Evolutionary conservation across 139 green algal species (phyloP).

Genomic region (Chlamydomonas incerta): DNA sequence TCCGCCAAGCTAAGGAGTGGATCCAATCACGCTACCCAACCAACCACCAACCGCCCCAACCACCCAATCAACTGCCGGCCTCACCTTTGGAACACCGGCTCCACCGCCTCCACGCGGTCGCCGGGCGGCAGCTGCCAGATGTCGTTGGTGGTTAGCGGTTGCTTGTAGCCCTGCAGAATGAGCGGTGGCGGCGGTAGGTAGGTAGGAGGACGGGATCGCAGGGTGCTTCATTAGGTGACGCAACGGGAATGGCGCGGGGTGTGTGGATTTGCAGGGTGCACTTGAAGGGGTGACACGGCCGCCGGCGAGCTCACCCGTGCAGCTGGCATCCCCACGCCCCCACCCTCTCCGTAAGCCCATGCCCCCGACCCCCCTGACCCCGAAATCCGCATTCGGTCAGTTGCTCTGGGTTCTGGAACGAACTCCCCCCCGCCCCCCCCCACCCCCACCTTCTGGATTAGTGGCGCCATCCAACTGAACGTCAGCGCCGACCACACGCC

Average conservation of each 20-base stretch:
- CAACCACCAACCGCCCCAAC: background rate
- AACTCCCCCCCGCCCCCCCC: no score
- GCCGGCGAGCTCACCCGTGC: no score
- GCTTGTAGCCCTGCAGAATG: constrained; percentile 60
- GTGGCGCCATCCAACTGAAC: constrained; percentile 53
- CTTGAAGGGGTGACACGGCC: no score
- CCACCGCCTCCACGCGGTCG: constrained; percentile 53
- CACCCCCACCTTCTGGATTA: constrained; percentile 64
- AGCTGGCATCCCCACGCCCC: background rate
- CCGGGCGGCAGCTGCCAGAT: constrained; percentile 61
- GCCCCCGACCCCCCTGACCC: no score
- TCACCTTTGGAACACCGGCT: constrained; percentile 33
- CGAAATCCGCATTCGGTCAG: no score
- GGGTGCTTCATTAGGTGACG: no score
- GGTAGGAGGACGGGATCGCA: no score
- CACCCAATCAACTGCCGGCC: constrained; percentile 20
- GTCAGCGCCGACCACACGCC: constrained; percentile 55
- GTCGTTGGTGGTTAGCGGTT: constrained; percentile 58
- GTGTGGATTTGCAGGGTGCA: no score
- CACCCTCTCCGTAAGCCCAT: background rate
- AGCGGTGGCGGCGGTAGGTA: no score
- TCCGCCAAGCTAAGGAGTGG: no score
- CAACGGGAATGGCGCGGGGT: no score
- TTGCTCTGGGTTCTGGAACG: no score
- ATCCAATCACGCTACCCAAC: background rate